phyloP scores from a whole-genome alignment of 345 rosid species.

The Lenwebbia sp. region DNA sequence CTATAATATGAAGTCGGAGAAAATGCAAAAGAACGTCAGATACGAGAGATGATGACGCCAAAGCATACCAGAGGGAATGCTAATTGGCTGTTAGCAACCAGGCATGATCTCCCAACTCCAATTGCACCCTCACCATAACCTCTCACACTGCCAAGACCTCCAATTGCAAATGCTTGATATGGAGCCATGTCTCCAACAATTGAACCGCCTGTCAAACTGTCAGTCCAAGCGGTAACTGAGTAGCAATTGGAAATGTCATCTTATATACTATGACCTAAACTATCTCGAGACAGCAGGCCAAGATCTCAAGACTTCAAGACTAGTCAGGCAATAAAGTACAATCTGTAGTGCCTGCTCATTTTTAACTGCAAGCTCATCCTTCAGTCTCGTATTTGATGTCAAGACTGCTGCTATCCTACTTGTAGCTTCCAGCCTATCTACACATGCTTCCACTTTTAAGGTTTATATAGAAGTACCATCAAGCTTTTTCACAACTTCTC shows the following conservation, averaged over 20 bases:
- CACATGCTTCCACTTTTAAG: neutral
- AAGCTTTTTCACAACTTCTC: neutral
- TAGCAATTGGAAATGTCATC: neutral
- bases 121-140: slow-evolving; percentile 96
- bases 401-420: neutral
- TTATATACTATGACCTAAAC: neutral
- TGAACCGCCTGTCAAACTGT: slow-evolving; percentile 91
- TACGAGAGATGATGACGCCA: neutral
- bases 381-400: neutral
- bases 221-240: slow-evolving; percentile 23
- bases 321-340: neutral
- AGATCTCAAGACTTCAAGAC: neutral
- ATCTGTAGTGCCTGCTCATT: neutral
- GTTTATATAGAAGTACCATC: neutral
- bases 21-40: neutral
- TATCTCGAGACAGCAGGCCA: neutral
- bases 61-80: slow-evolving; percentile 74
- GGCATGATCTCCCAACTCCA: slow-evolving; percentile 91
- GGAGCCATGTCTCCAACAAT: slow-evolving; percentile 99
- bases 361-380: neutral
- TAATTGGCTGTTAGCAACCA: slow-evolving; percentile 74
- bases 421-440: neutral
- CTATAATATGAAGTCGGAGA: neutral
- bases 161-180: slow-evolving; percentile 93
- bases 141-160: slow-evolving; percentile 80